Percentiles rank a stretch among this genome's conserved stretches.
phyloP scores from a whole-genome alignment of 805 yeast species.

The Zygotorulaspora danielsina region DNA sequence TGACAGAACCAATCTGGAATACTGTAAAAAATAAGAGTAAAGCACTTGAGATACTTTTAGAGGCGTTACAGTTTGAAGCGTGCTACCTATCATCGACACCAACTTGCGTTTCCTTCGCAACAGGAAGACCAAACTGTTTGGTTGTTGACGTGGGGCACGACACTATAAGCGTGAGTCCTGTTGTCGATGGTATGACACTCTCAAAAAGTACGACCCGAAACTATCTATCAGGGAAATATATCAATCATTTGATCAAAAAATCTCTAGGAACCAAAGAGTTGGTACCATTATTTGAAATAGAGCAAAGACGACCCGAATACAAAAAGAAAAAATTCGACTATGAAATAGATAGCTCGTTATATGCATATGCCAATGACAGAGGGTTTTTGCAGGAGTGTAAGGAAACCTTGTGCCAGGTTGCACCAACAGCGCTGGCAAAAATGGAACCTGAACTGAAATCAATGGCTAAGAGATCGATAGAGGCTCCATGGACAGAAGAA shows the following conservation, averaged over 20 bases:
- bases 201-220: conserved; percentile 68
- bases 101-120: conserved; percentile 83
- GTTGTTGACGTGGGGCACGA: conserved; percentile 87
- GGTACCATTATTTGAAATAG: conserved; percentile 33
- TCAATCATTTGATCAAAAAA: conserved; percentile 36
- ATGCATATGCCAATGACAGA: conserved; percentile 51
- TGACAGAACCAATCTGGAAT: conserved; percentile 89
- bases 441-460: conserved; percentile 27
- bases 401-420: conserved; percentile 58
- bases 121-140: conserved; percentile 81
- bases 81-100: conserved; percentile 76
- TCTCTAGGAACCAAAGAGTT: conserved; percentile 35
- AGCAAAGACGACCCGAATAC: conserved; percentile 32
- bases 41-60: conserved; percentile 68
- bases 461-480: conserved; percentile 48
- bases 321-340: conserved; percentile 25
- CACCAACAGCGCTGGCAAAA: conserved; percentile 25
- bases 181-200: conserved; percentile 74
- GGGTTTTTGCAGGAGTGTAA: conserved; percentile 65
- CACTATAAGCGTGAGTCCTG: conserved; percentile 70
- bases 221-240: conserved; percentile 64
- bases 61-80: conserved; percentile 69
- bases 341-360: conserved; percentile 45
- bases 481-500: conserved; percentile 72
- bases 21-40: conserved; percentile 59